Conservation (phyloP, 371 early-diverging fungal species). For the Rhizopus delemar region DNA sequence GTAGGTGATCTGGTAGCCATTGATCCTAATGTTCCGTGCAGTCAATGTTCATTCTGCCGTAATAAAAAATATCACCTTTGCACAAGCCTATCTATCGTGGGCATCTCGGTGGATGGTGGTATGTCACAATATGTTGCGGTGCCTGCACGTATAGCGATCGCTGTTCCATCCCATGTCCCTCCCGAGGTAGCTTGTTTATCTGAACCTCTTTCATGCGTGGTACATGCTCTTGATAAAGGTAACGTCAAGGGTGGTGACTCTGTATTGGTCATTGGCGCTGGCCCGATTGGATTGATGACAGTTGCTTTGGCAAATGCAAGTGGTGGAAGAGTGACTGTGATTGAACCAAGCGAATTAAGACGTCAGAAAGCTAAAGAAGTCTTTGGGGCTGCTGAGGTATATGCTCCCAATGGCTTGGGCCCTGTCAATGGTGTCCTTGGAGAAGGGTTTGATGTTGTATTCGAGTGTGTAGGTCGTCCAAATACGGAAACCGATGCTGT, state of each 20-base stretch:
- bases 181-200: slow-evolving; percentile 56
- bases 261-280: slow-evolving; percentile 56
- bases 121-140: slow-evolving; percentile 58
- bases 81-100: slow-evolving; percentile 43
- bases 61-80: slow-evolving; percentile 56
- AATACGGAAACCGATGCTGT: slow-evolving; percentile 51
- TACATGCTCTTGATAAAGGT: slow-evolving; percentile 58
- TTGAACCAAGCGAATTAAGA: slow-evolving; percentile 52
- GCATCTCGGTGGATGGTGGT: slow-evolving; percentile 56
- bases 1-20: slow-evolving; percentile 51
- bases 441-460: slow-evolving; percentile 56
- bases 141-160: slow-evolving; percentile 41
- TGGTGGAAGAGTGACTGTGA: slow-evolving; percentile 53
- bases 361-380: slow-evolving; percentile 36
- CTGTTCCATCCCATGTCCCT: slow-evolving; percentile 37
- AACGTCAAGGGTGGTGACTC: slow-evolving; percentile 42
- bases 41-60: slow-evolving; percentile 54
- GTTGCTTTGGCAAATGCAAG: slow-evolving; percentile 39
- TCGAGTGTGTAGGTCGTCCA: slow-evolving; percentile 58
- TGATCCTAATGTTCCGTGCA: slow-evolving; percentile 57
- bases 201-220: slow-evolving; percentile 59
- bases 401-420: slow-evolving; percentile 32
- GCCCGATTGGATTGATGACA: slow-evolving; percentile 60
- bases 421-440: slow-evolving; percentile 46
- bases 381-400: slow-evolving; percentile 43